These are phyloP conservation scores for Saccharum hybrid DNA, from an alignment of 202 grass and related monocot genomes.

Conservation along the genomic window DNA sequence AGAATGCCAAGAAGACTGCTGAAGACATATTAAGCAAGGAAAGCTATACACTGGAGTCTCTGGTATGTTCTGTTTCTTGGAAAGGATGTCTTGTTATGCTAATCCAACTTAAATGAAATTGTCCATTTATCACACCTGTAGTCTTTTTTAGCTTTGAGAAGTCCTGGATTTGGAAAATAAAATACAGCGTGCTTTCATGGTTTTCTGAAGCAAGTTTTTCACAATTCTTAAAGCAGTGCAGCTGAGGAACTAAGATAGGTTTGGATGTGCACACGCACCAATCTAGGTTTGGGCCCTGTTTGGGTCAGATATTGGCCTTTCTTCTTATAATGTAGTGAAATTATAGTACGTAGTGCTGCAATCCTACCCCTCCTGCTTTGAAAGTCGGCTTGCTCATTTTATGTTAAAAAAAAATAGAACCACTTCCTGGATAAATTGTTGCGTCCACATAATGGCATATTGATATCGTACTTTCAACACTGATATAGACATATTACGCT, in stretches of 20 bases:
- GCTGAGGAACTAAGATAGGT: background rate
- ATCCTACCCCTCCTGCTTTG: background rate
- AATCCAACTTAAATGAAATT: conserved; percentile 9
- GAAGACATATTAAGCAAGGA: conserved; percentile 51
- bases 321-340: background rate
- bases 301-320: background rate
- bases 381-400: background rate
- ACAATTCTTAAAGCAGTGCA: background rate
- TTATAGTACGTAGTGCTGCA: background rate
- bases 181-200: background rate
- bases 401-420: background rate
- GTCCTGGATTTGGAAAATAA: background rate
- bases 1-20: conserved; percentile 50
- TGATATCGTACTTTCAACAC: background rate
- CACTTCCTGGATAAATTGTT: background rate
- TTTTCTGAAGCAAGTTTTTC: conserved; percentile 12
- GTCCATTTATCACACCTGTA: background rate
- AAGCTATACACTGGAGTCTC: conserved; percentile 35
- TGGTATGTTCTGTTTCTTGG: conserved; percentile 42
- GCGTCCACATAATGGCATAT: background rate
- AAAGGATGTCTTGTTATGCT: conserved; percentile 12
- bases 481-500: background rate
- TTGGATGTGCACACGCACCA: background rate
- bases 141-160: background rate
- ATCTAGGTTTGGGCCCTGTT: background rate